Evolutionary conservation across 441 rosid species (phyloP).

Genomic region (Cnidoscolus chayamansa): DNA sequence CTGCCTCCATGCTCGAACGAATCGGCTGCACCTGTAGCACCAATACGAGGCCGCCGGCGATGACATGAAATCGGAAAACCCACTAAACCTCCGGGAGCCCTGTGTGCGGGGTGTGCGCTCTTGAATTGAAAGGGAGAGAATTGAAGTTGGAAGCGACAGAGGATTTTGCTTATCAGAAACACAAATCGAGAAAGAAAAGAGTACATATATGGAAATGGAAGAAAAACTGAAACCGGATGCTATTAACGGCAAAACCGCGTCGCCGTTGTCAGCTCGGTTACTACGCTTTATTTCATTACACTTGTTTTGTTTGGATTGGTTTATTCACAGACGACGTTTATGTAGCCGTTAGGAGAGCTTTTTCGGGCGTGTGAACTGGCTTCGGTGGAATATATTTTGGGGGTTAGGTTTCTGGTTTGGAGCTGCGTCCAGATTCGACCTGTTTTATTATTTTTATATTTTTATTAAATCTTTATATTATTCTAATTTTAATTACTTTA

Average conservation of each 20-base stretch:
- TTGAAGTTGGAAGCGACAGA: not conserved
- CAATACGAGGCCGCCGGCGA: constrained; percentile 60
- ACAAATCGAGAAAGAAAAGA: not conserved
- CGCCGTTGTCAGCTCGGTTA: constrained; percentile 19
- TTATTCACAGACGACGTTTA: constrained; percentile 8
- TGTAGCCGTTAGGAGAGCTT: not conserved
- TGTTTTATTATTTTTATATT: no score
- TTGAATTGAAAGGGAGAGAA: not conserved
- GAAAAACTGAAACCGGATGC: not conserved
- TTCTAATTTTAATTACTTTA: no score
- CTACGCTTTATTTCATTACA: constrained; percentile 17
- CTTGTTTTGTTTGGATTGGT: constrained; percentile 24
- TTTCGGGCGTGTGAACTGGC: not conserved
- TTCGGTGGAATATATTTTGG: not conserved
- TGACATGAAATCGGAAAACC: constrained; percentile 29
- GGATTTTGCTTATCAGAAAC: not conserved
- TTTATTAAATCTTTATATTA: no score
- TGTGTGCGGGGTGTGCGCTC: not conserved
- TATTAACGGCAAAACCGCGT: constrained; percentile 30
- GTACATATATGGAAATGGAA: not conserved
- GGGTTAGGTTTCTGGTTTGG: no score
- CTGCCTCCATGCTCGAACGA: constrained; percentile 50
- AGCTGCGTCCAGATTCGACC: no score
- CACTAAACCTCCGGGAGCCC: not conserved
- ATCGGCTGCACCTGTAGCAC: constrained; percentile 78